Percentiles rank a stretch among this genome's conserved stretches.
These are phyloP conservation scores for Hawksworthiomyces lignivorus DNA, from an alignment of 2,329 filamentous ascomycete genomes.

Conservation along the genomic window DNA sequence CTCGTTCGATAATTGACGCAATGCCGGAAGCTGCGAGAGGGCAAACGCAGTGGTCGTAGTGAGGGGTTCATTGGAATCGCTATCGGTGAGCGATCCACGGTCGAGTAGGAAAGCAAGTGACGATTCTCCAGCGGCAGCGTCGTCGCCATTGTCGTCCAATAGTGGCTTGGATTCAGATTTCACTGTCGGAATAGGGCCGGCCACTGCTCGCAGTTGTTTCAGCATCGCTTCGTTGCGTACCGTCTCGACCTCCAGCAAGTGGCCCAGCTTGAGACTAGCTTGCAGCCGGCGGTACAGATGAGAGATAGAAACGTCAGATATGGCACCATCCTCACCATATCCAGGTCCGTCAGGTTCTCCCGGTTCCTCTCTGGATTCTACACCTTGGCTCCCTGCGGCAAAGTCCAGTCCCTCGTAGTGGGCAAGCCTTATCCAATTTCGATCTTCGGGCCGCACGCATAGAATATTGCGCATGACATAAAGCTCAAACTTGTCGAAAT, in stretches of 20 bases:
- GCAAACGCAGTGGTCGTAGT: conserved; percentile 70
- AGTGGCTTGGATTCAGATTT: conserved; percentile 20
- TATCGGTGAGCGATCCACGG: conserved; percentile 41
- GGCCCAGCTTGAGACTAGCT: conserved; percentile 70
- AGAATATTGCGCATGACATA: conserved; percentile 84
- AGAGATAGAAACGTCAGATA: conserved; percentile 59
- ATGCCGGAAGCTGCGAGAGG: conserved; percentile 71
- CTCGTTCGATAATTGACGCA: conserved; percentile 56
- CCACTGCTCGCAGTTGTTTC: conserved; percentile 45
- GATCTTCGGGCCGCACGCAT: conserved; percentile 58
- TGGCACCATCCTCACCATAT: too few relatives aligned
- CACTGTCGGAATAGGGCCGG: conserved; percentile 20
- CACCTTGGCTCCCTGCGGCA: conserved; percentile 12
- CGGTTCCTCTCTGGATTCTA: too few relatives aligned
- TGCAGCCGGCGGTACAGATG: conserved; percentile 65
- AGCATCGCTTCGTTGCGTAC: conserved; percentile 66
- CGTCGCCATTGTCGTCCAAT: conserved; percentile 12
- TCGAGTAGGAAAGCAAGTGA: conserved; percentile 52
- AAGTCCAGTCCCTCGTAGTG: conserved; percentile 72
- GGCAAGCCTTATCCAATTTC: conserved; percentile 70
- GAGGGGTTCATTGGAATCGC: conserved; percentile 48
- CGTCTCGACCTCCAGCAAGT: conserved; percentile 60
- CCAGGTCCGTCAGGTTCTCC: too few relatives aligned
- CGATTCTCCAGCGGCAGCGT: conserved; percentile 10
- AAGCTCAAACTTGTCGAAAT: conserved; percentile 81